Percentiles rank a stretch among this genome's conserved stretches.
Conservation (phyloP, 1,139 yeast species). For the Blastobotrys petasosporus region DNA sequence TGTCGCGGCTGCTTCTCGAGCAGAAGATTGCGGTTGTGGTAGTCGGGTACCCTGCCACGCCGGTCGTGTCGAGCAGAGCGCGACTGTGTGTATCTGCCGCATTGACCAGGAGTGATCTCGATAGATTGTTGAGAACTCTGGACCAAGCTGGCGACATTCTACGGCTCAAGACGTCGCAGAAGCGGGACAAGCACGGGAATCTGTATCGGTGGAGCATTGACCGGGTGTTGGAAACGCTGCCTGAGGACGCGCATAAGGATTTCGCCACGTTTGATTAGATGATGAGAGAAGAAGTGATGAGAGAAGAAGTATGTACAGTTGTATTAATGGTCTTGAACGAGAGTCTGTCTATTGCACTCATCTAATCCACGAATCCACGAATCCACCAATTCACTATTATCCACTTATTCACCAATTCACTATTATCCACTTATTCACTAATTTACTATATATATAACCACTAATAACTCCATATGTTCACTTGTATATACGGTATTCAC, state of each 20-base stretch:
- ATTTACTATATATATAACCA: no score
- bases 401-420: no score
- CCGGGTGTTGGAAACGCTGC: constrained; percentile 67
- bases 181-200: constrained; percentile 34
- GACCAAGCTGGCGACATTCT: constrained; percentile 75
- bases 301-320: no score
- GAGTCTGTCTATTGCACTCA: not conserved
- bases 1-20: constrained; percentile 73
- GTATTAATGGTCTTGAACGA: not conserved
- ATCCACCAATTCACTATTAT: not conserved
- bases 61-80: constrained; percentile 81
- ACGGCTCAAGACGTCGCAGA: constrained; percentile 60
- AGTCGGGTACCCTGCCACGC: constrained; percentile 98
- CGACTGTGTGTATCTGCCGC: constrained; percentile 92
- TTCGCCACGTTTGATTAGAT: constrained; percentile 15
- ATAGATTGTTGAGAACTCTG: constrained; percentile 63
- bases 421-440: no score
- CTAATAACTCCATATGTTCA: no score
- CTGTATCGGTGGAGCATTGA: constrained; percentile 75
- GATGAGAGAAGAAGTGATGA: no score
- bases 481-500: no score
- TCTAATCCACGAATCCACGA: no score
- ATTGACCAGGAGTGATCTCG: constrained; percentile 89
- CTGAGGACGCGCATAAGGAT: constrained; percentile 47
- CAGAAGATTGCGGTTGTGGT: constrained; percentile 88